Percentiles rank a stretch among this genome's conserved stretches.
Evolutionary conservation across 805 yeast genomes (phyloP).

Genomic region (Tetrapisispora arboricola): DNA sequence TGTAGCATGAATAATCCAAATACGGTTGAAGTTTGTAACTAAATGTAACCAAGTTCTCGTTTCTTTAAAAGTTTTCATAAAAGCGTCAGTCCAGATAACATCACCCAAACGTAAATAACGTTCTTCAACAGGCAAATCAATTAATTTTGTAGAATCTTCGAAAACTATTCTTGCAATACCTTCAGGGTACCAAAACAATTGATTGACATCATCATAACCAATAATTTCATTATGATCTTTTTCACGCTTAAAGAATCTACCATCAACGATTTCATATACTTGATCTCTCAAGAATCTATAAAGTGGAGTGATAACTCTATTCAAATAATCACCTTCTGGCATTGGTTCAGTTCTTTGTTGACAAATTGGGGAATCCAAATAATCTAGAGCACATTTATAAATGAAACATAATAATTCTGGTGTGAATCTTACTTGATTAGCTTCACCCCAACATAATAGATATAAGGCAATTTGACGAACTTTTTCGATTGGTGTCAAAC

Average conservation of each 20-base stretch:
- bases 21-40: slow-evolving; percentile 92
- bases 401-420: slow-evolving; percentile 86
- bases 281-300: slow-evolving; percentile 72
- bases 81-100: slow-evolving; percentile 82
- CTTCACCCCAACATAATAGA: slow-evolving; percentile 80
- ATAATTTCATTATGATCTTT: slow-evolving; percentile 69
- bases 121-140: slow-evolving; percentile 82
- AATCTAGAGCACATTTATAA: slow-evolving; percentile 90
- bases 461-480: slow-evolving; percentile 71
- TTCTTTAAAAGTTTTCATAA: slow-evolving; percentile 93
- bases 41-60: slow-evolving; percentile 96
- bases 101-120: slow-evolving; percentile 86
- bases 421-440: slow-evolving; percentile 89
- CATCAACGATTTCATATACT: slow-evolving; percentile 72
- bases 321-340: slow-evolving; percentile 82
- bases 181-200: slow-evolving; percentile 98
- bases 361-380: slow-evolving; percentile 79
- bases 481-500: slow-evolving; percentile 62
- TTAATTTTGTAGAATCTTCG: slow-evolving; percentile 85
- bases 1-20: slow-evolving; percentile 89
- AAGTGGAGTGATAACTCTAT: slow-evolving; percentile 85
- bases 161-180: slow-evolving; percentile 89
- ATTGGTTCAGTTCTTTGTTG: slow-evolving; percentile 77
- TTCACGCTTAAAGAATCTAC: slow-evolving; percentile 77
- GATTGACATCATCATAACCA: slow-evolving; percentile 98